These are phyloP conservation scores for Termitomyces heimii DNA, from an alignment of 768 basidiomycete species.

Conservation along the genomic window DNA sequence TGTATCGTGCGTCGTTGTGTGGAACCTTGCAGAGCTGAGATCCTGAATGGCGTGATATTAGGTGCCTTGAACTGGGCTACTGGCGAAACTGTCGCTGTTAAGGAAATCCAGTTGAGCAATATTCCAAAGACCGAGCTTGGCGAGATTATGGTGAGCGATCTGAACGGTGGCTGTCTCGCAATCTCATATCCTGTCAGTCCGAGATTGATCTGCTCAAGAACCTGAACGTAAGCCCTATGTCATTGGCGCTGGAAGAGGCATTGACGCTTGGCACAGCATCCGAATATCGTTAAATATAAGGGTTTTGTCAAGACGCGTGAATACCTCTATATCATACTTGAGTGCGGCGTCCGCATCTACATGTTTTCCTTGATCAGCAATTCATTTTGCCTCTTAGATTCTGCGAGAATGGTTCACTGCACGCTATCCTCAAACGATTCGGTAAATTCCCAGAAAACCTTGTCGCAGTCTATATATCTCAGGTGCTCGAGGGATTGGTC, in stretches of 20 bases:
- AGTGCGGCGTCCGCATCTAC: conserved; percentile 41
- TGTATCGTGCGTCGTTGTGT: conserved; percentile 68
- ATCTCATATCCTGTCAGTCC: conserved; percentile 46
- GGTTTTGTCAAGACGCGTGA: conserved; percentile 95
- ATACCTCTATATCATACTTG: conserved; percentile 93
- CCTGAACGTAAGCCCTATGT: conserved; percentile 60
- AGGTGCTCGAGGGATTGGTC: conserved; percentile 91
- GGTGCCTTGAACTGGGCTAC: conserved; percentile 93
- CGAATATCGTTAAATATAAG: conserved; percentile 98
- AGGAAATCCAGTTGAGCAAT: conserved; percentile 93
- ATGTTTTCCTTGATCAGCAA: not conserved
- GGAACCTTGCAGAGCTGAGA: not conserved
- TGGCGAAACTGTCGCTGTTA: conserved; percentile 97
- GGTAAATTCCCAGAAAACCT: conserved; percentile 98
- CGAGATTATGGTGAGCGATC: conserved; percentile 85
- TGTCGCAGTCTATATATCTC: conserved; percentile 94
- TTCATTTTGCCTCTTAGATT: conserved; percentile 42
- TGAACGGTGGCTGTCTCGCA: conserved; percentile 1
- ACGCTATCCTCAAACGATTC: conserved; percentile 93
- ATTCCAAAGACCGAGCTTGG: conserved; percentile 91
- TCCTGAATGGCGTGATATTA: conserved; percentile 21
- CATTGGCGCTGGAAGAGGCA: not conserved
- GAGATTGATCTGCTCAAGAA: conserved; percentile 98
- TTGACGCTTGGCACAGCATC: conserved; percentile 49
- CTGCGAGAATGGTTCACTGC: conserved; percentile 97